Evolutionary conservation across 2,329 filamentous ascomycete genomes (phyloP).

Genomic region (Emmonsiellopsis sp.): DNA sequence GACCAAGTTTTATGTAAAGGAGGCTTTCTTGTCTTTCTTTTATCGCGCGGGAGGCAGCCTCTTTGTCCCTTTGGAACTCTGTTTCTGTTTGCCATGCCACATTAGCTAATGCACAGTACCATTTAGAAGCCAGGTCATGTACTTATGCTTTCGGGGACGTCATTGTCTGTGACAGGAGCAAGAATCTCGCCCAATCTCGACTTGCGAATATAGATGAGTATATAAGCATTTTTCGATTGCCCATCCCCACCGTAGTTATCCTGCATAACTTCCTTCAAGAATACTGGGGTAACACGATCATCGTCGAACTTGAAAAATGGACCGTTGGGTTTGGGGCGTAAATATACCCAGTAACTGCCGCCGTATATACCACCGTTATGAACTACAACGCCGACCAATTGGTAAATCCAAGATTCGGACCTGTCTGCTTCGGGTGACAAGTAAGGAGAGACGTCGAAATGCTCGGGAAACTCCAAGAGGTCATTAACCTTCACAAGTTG

Average conservation of each 20-base stretch:
- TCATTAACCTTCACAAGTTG: slow-evolving; percentile 13
- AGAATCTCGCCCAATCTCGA: slow-evolving; percentile 4
- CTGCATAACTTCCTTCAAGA: slow-evolving; percentile 4
- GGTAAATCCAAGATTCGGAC: slow-evolving; percentile 8
- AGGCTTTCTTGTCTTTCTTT: not conserved
- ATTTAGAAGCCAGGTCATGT: not conserved
- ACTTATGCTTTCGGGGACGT: slow-evolving; percentile 2
- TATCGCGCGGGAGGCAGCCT: not conserved
- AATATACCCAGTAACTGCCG: slow-evolving; percentile 5
- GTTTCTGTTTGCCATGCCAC: not conserved
- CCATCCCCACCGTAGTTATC: slow-evolving; percentile 6
- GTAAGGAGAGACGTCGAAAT: slow-evolving; percentile 15
- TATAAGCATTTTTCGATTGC: slow-evolving; percentile 5
- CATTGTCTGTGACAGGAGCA: slow-evolving; percentile 1
- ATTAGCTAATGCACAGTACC: no score
- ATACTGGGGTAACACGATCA: slow-evolving; percentile 5
- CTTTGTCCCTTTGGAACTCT: not conserved
- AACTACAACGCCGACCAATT: slow-evolving; percentile 4
- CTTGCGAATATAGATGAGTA: slow-evolving; percentile 8
- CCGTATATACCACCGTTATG: slow-evolving; percentile 5
- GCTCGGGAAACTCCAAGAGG: slow-evolving; percentile 20
- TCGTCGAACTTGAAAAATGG: slow-evolving; percentile 9
- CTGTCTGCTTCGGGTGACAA: slow-evolving; percentile 2
- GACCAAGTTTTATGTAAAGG: not conserved
- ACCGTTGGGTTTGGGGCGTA: not conserved